Evolutionary conservation across 495 filamentous ascomycete genomes (phyloP), one percentile per base, ranked within the genome.

Genomic region (Cercophora newfieldiana): DNA sequence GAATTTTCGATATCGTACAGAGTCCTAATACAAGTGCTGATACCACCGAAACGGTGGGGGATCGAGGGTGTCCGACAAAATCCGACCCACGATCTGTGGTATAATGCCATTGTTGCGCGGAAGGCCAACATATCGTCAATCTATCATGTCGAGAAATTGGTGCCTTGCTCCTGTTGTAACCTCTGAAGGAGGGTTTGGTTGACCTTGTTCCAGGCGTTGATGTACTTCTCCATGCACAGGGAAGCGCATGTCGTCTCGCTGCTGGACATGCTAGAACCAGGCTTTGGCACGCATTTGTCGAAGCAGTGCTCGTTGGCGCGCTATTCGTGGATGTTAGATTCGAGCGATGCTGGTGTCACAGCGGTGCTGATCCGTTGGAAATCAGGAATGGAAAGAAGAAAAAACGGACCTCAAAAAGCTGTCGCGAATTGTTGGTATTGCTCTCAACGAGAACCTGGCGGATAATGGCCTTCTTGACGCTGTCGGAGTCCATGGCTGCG

Each of bases 271-370:
- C 89, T 90, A 58, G 83, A 78, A 61, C 92, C 90, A 60, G 95
- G 95, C 70, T 93, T 88, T 28, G 94, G 89, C 48, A 99, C 82
- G 81, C 95, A 99, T 74, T 89, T 89, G 37, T 94, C 87, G 86
- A 97, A 98, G 86, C 95, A 99, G 83, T 96, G 89, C 75, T 94
- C 88, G 84, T 97, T 97, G 78, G 98, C 84, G 90, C 93, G 96
- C 95, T 98, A 69, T 37, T 48, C 7, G 25, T 12, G n/a, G 0
- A 44, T 47, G 58, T 68, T 28, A 66, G 53, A n/a, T 10, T 26
- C 12, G 21, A 28, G 49, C n/a, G n/a, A 14, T 3, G 10, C 5
- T 21, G n/a, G 12, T 16, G 37, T 16, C 3, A 44, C 18, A 44
- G 12, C 37, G 10, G 37, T 14, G n/a, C n/a, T n/a, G n/a, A n/a